Conservation (phyloP, 1,139 yeast genomes). For the Wickerhamiella infanticola region DNA sequence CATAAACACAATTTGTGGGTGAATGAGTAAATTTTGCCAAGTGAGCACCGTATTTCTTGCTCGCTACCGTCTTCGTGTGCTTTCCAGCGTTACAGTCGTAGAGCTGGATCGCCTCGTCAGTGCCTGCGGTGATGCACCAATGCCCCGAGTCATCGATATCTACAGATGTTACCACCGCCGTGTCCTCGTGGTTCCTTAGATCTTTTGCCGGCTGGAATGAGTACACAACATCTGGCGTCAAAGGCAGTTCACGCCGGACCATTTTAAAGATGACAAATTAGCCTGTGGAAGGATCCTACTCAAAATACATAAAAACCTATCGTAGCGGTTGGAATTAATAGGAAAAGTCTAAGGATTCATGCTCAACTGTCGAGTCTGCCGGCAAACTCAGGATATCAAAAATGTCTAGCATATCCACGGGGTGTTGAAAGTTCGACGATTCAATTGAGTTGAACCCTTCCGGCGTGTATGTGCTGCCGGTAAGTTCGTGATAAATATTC, state of each 20-base stretch:
- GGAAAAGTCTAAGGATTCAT: not conserved
- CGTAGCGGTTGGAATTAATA: no score
- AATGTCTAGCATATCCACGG: constrained; percentile 1
- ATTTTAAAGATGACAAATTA: not conserved
- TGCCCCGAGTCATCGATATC: constrained; percentile 82
- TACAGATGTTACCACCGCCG: constrained; percentile 44
- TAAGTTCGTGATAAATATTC: constrained; percentile 11
- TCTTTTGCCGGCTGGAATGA: constrained; percentile 3
- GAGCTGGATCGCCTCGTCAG: constrained; percentile 70
- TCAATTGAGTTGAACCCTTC: constrained; percentile 9
- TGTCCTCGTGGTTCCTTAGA: constrained; percentile 1
- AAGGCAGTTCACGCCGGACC: not conserved
- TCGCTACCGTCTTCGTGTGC: constrained; percentile 38
- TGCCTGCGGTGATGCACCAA: constrained; percentile 58
- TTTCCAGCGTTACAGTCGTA: constrained; percentile 65
- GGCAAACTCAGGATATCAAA: constrained; percentile 3
- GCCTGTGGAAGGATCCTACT: no score
- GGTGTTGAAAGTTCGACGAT: not conserved
- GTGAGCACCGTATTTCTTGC: constrained; percentile 87
- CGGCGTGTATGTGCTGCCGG: constrained; percentile 8
- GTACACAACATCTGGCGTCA: not conserved
- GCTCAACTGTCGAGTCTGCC: not conserved
- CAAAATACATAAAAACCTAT: no score
- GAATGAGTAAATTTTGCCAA: constrained; percentile 73
- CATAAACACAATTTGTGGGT: constrained; percentile 59